phyloP scores from a whole-genome alignment of 148 eudicot genomes.

The Vaccinium darrowii region DNA sequence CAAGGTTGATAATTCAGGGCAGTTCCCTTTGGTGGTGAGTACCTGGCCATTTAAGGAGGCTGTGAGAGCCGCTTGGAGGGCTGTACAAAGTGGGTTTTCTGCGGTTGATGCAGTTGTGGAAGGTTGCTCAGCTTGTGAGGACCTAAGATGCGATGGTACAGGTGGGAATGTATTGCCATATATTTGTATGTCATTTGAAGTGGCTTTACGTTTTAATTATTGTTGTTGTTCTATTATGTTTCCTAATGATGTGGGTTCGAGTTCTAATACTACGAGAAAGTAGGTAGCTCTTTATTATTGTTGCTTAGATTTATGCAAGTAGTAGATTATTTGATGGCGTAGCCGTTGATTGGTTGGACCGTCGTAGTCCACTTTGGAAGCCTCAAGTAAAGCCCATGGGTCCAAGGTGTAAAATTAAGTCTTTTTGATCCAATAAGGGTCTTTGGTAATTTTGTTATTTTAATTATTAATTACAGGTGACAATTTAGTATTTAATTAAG shows the following conservation, averaged over 20 bases:
- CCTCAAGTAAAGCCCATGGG: no score
- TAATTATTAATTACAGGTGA: no score
- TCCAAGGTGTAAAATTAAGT: no score
- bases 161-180: constrained; percentile 31
- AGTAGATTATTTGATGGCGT: background rate
- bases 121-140: constrained; percentile 91
- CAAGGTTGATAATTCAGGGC: constrained; percentile 33
- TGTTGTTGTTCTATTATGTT: background rate
- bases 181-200: background rate
- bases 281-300: background rate
- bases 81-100: constrained; percentile 62
- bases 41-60: constrained; percentile 95
- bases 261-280: background rate
- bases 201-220: background rate
- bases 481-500: no score
- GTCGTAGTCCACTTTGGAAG: no score
- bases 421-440: no score
- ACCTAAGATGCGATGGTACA: constrained; percentile 86
- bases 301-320: background rate
- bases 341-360: no score
- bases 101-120: constrained; percentile 88
- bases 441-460: no score
- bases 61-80: constrained; percentile 82
- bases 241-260: background rate
- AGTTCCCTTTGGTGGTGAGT: constrained; percentile 76